Percentiles rank a stretch among this genome's conserved stretches.
These are phyloP conservation scores for Ceratopteris richardii DNA, from an alignment of 75 land plant species.

Conservation along the genomic window DNA sequence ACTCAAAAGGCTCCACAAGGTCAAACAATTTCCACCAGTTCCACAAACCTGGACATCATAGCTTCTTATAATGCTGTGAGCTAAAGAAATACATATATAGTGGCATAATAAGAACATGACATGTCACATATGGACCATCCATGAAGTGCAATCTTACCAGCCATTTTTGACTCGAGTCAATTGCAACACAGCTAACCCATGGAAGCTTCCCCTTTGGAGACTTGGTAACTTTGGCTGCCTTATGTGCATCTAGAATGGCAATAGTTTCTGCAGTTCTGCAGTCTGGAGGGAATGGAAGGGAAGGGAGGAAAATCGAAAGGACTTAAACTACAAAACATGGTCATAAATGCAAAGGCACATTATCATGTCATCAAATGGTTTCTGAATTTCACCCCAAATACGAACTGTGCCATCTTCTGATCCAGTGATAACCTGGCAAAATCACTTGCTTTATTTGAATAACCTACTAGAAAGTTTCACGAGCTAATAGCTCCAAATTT, in stretches of 20 bases:
- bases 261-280: conserved; percentile 59
- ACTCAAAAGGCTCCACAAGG: conserved; percentile 68
- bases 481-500: too few species aligned
- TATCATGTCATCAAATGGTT: not conserved
- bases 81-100: too few species aligned
- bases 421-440: conserved; percentile 90
- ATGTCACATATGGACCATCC: not conserved
- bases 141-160: conserved; percentile 38
- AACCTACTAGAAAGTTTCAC: too few species aligned
- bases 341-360: too few species aligned
- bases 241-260: conserved; percentile 41
- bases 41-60: conserved; percentile 80
- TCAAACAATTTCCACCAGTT: conserved; percentile 47
- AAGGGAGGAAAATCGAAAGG: too few species aligned
- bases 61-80: too few species aligned
- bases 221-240: conserved; percentile 22
- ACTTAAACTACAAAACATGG: too few species aligned
- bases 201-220: conserved; percentile 21
- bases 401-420: conserved; percentile 92
- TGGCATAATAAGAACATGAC: too few species aligned
- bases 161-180: conserved; percentile 87
- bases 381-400: conserved; percentile 62
- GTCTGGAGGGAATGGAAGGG: too few species aligned
- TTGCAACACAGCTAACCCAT: conserved; percentile 68
- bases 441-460: too few species aligned